Conservation (phyloP, 495 filamentous ascomycete genomes). For the Xylaria scruposa region DNA sequence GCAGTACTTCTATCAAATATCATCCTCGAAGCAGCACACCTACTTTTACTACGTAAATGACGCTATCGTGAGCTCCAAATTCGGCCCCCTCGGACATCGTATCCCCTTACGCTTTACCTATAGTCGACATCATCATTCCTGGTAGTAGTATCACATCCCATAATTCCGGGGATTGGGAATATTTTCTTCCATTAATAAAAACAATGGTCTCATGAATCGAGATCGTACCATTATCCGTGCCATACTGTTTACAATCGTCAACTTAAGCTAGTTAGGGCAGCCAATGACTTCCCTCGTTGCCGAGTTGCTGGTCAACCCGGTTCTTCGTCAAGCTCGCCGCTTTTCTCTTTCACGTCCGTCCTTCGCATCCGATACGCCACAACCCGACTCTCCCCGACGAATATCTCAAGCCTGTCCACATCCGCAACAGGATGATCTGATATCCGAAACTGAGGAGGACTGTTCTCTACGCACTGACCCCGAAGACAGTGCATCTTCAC, state of each 20-base stretch:
- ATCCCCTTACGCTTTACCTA: not conserved
- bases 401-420: slow-evolving; percentile 17
- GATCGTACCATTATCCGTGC: not conserved
- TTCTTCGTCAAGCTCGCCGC: slow-evolving; percentile 75
- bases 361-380: slow-evolving; percentile 41
- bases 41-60: slow-evolving; percentile 1
- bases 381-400: slow-evolving; percentile 33
- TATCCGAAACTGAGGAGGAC: slow-evolving; percentile 41
- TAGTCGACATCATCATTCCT: slow-evolving; percentile 8
- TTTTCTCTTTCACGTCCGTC: slow-evolving; percentile 60
- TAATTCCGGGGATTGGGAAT: not conserved
- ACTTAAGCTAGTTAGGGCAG: slow-evolving; percentile 22
- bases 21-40: not conserved
- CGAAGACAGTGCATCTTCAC: slow-evolving; percentile 33
- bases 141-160: not conserved
- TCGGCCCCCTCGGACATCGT: not conserved
- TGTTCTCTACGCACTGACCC: slow-evolving; percentile 30
- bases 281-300: slow-evolving; percentile 77
- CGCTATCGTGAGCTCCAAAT: not conserved
- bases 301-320: slow-evolving; percentile 78
- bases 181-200: not conserved
- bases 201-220: slow-evolving; percentile 22
- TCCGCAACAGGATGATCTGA: slow-evolving; percentile 36
- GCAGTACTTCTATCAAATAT: not conserved
- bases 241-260: not conserved